phyloP scores from a whole-genome alignment of 2,329 filamentous ascomycete genomes.

The Penicillium occitanis region DNA sequence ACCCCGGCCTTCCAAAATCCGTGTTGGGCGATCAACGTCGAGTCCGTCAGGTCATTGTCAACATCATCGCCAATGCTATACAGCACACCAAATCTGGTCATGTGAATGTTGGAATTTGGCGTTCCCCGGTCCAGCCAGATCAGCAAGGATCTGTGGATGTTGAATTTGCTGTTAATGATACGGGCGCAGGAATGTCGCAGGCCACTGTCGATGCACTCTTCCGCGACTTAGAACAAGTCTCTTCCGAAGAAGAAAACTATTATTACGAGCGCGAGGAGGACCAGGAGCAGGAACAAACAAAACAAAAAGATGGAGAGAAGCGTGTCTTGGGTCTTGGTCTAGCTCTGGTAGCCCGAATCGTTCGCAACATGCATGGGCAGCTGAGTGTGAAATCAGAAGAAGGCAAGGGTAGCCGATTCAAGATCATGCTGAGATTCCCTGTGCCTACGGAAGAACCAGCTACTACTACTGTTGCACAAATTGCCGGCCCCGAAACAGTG shows the following conservation, averaged over 20 bases:
- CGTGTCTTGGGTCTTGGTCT: constrained; percentile 73
- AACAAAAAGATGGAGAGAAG: constrained; percentile 32
- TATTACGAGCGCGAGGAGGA: constrained; percentile 21
- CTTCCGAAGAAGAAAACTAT: constrained; percentile 53
- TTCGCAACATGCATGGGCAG: constrained; percentile 90
- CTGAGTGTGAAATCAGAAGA: constrained; percentile 79
- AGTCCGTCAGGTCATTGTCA: constrained; percentile 79
- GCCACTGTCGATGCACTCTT: constrained; percentile 61
- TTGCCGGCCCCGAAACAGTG: constrained; percentile 26
- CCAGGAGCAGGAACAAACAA: constrained; percentile 34
- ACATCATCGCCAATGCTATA: constrained; percentile 81
- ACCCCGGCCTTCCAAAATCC: constrained; percentile 65
- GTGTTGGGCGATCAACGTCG: constrained; percentile 78
- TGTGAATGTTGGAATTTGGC: constrained; percentile 69
- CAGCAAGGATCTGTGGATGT: constrained; percentile 60
- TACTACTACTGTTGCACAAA: not conserved
- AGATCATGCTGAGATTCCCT: constrained; percentile 74
- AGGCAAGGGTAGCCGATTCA: constrained; percentile 78
- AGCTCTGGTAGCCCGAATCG: constrained; percentile 81
- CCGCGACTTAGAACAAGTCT: constrained; percentile 65
- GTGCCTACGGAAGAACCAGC: constrained; percentile 50
- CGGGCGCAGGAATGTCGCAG: constrained; percentile 64
- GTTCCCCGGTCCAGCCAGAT: constrained; percentile 43
- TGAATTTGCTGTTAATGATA: constrained; percentile 74
- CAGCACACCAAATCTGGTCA: constrained; percentile 69